A percentile compares a stretch with the other conserved stretches of the same genome.
These are phyloP conservation scores for Filosporella fistucella DNA, from an alignment of 495 filamentous ascomycete genomes.

Conservation along the genomic window DNA sequence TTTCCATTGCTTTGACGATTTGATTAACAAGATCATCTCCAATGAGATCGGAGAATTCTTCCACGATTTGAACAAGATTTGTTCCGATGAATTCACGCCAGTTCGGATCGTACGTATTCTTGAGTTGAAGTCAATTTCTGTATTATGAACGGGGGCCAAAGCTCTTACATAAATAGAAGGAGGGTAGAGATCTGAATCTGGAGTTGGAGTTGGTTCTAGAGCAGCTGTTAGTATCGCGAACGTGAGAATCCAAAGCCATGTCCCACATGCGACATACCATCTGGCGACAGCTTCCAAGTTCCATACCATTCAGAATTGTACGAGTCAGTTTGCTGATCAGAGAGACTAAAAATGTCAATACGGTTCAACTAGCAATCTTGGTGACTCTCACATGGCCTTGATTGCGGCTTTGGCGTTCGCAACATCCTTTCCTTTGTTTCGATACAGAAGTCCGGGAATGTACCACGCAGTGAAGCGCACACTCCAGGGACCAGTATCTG, in stretches of 20 bases:
- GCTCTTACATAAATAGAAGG: constrained; percentile 28
- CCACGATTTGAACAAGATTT: constrained; percentile 28
- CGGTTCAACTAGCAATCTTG: background rate
- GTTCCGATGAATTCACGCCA: constrained; percentile 30
- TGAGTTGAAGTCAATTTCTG: too few species aligned
- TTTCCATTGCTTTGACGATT: constrained; percentile 26
- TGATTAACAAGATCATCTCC: constrained; percentile 18
- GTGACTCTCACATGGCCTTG: constrained; percentile 21
- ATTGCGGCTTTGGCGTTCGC: constrained; percentile 28
- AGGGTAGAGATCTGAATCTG: constrained; percentile 25
- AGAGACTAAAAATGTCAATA: constrained; percentile 11
- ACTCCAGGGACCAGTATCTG: constrained; percentile 28
- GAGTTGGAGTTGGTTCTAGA: constrained; percentile 25
- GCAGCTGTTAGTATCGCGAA: background rate
- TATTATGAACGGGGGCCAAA: background rate
- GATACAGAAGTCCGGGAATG: constrained; percentile 24
- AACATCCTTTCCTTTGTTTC: constrained; percentile 26
- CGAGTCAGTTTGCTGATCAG: constrained; percentile 22
- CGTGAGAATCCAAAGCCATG: too few species aligned
- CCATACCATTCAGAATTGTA: constrained; percentile 28
- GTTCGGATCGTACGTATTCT: constrained; percentile 28
- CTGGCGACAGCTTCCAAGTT: constrained; percentile 28
- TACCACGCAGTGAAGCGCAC: constrained; percentile 31
- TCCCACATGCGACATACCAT: constrained; percentile 11
- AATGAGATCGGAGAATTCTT: constrained; percentile 27